Percentiles rank a stretch among this genome's conserved stretches.
phyloP scores from a whole-genome alignment of 495 filamentous ascomycete species.

The Entonaema liquescens region DNA sequence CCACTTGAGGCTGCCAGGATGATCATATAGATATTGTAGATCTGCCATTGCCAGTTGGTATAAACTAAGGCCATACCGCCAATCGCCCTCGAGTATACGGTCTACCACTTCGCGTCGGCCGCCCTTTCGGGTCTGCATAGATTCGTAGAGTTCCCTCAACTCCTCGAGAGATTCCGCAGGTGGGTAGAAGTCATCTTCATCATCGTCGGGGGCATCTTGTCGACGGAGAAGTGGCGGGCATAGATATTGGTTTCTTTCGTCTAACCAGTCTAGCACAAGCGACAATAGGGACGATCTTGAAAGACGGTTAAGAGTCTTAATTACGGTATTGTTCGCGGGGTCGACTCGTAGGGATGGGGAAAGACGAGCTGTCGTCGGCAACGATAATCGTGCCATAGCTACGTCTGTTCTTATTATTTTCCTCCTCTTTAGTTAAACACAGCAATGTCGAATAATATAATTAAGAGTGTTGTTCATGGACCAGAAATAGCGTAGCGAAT shows the following conservation, averaged over 20 bases:
- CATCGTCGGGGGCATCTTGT: slow-evolving; percentile 55
- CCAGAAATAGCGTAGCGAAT: neutral
- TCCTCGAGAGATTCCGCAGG: slow-evolving; percentile 68
- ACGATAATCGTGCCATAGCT: slow-evolving; percentile 54
- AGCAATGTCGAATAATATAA: neutral
- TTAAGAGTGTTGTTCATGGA: neutral
- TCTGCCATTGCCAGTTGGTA: slow-evolving; percentile 85
- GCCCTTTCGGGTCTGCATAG: slow-evolving; percentile 65
- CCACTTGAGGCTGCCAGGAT: slow-evolving; percentile 77
- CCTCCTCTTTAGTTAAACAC: neutral
- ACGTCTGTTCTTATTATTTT: neutral
- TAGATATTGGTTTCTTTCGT: slow-evolving; percentile 65
- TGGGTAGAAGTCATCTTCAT: slow-evolving; percentile 65
- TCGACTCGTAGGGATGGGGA: slow-evolving; percentile 66
- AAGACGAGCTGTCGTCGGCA: slow-evolving; percentile 57
- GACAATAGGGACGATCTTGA: slow-evolving; percentile 74
- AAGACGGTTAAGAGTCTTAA: slow-evolving; percentile 71
- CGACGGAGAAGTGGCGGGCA: slow-evolving; percentile 62
- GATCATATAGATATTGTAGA: slow-evolving; percentile 78
- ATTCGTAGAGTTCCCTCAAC: slow-evolving; percentile 68
- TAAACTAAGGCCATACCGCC: slow-evolving; percentile 77
- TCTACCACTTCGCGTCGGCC: slow-evolving; percentile 78
- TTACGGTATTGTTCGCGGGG: slow-evolving; percentile 67
- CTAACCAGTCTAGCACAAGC: slow-evolving; percentile 77
- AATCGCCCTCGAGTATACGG: slow-evolving; percentile 81